Conservation (phyloP, 2,329 filamentous ascomycete genomes). For the Penicillium sp. region DNA sequence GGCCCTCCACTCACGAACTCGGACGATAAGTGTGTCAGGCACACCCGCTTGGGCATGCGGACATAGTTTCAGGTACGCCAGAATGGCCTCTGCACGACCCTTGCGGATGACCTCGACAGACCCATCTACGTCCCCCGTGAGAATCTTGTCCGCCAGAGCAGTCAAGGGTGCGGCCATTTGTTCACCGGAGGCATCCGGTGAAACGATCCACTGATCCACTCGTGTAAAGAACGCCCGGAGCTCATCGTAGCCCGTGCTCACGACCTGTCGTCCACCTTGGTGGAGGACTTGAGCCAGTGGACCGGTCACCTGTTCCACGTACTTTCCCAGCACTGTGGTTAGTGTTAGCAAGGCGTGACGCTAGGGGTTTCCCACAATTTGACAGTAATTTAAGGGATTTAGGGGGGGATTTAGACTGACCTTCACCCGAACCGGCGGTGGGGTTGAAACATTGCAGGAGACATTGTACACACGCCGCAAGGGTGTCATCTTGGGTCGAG, state of each 20-base stretch:
- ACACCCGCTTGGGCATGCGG: slow-evolving; percentile 15
- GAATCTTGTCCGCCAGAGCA: slow-evolving; percentile 28
- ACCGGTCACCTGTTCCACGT: slow-evolving; percentile 32
- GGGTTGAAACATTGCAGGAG: slow-evolving; percentile 41
- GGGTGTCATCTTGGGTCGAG: slow-evolving; percentile 33
- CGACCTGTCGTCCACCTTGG: slow-evolving; percentile 36
- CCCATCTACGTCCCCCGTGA: slow-evolving; percentile 36
- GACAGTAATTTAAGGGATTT: not conserved
- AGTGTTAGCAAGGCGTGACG: slow-evolving; percentile 28
- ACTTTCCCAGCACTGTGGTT: slow-evolving; percentile 32
- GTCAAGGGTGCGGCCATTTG: slow-evolving; percentile 29
- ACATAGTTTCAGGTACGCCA: slow-evolving; percentile 32
- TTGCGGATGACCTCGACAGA: slow-evolving; percentile 39
- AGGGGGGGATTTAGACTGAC: slow-evolving; percentile 21
- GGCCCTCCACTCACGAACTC: slow-evolving; percentile 37
- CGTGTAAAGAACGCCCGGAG: slow-evolving; percentile 35
- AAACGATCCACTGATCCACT: slow-evolving; percentile 27
- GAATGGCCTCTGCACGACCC: slow-evolving; percentile 39
- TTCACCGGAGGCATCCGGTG: slow-evolving; percentile 20
- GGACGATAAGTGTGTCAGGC: slow-evolving; percentile 21
- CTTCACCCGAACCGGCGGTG: slow-evolving; percentile 23
- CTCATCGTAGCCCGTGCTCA: slow-evolving; percentile 38
- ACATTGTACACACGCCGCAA: slow-evolving; percentile 42
- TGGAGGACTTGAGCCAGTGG: slow-evolving; percentile 33
- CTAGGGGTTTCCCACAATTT: slow-evolving; percentile 16